A percentile compares a stretch with the other conserved stretches of the same genome.
Conservation (phyloP, 805 yeast genomes). For the Schizosaccharomyces japonicus region DNA sequence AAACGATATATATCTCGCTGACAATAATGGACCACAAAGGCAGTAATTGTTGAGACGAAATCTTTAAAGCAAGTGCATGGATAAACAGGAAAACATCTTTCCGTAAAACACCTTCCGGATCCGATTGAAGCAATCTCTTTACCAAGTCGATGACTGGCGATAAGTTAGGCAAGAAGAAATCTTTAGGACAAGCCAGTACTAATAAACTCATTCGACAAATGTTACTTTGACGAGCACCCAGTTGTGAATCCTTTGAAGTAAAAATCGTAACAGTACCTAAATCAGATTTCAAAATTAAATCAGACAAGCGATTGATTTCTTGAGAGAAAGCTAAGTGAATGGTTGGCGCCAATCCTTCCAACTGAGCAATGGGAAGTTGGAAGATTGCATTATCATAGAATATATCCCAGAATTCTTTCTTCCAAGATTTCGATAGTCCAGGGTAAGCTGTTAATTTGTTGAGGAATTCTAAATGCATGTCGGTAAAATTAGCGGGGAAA, state of each 20-base stretch:
- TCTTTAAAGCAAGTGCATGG: slow-evolving; percentile 39
- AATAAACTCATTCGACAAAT: slow-evolving; percentile 23
- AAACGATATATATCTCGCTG: slow-evolving; percentile 26
- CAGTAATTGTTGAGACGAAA: slow-evolving; percentile 37
- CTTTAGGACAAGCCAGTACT: background rate
- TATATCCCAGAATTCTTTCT: slow-evolving; percentile 34
- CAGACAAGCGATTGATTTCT: slow-evolving; percentile 19
- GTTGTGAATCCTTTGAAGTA: slow-evolving; percentile 52
- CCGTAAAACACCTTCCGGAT: slow-evolving; percentile 18
- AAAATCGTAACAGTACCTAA: slow-evolving; percentile 30
- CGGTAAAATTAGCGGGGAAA: slow-evolving; percentile 20
- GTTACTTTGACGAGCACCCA: slow-evolving; percentile 26
- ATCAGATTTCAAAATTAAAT: background rate
- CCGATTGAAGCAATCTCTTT: slow-evolving; percentile 9
- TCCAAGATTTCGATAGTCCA: slow-evolving; percentile 34
- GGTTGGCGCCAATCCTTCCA: slow-evolving; percentile 26
- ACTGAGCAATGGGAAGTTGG: slow-evolving; percentile 13
- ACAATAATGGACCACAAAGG: slow-evolving; percentile 18
- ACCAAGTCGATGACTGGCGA: background rate
- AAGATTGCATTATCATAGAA: slow-evolving; percentile 41
- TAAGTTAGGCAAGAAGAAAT: background rate
- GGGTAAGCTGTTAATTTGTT: slow-evolving; percentile 16
- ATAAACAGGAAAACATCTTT: slow-evolving; percentile 32
- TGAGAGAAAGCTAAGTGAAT: slow-evolving; percentile 41
- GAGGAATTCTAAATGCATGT: slow-evolving; percentile 24